A percentile compares a stretch with the other conserved stretches of the same genome.
phyloP scores from a whole-genome alignment of 257 asterid species.

The Solanum medicagineum region DNA sequence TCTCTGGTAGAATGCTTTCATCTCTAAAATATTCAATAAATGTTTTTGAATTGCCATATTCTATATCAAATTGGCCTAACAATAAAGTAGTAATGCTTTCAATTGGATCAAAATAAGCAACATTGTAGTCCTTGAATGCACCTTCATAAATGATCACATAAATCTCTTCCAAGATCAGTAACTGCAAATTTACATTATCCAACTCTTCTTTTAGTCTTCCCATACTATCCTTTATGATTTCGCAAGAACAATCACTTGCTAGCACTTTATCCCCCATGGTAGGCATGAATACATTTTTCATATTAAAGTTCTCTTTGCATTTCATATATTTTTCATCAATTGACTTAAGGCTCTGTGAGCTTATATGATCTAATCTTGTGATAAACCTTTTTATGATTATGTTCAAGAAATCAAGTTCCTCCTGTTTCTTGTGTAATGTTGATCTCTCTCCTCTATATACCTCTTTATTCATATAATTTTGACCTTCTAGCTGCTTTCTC shows the following conservation, averaged over 20 bases:
- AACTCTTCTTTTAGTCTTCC: conserved; percentile 17
- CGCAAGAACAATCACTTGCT: background rate
- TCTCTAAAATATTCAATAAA: background rate
- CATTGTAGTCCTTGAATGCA: conserved; percentile 7
- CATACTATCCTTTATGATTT: conserved; percentile 9
- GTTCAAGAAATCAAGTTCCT: conserved; percentile 12
- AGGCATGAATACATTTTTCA: background rate
- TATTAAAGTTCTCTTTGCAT: background rate
- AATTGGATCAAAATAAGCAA: background rate
- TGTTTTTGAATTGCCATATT: background rate
- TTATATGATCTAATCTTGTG: conserved; percentile 24
- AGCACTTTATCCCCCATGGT: background rate
- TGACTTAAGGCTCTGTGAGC: conserved; percentile 1
- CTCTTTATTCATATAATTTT: conserved; percentile 7
- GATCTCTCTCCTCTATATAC: conserved; percentile 4
- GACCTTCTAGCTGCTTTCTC: conserved; percentile 19
- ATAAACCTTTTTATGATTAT: conserved; percentile 22
- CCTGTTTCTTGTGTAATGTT: conserved; percentile 11
- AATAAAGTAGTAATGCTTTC: background rate
- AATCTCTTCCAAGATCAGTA: conserved; percentile 30
- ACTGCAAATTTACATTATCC: conserved; percentile 19
- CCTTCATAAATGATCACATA: conserved; percentile 24
- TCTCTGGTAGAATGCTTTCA: background rate
- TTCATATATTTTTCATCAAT: background rate
- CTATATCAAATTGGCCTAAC: background rate